A percentile compares a stretch with the other conserved stretches of the same genome.
These are phyloP conservation scores for Musa balbisiana DNA, from an alignment of 202 grass and related monocot species.

Conservation along the genomic window DNA sequence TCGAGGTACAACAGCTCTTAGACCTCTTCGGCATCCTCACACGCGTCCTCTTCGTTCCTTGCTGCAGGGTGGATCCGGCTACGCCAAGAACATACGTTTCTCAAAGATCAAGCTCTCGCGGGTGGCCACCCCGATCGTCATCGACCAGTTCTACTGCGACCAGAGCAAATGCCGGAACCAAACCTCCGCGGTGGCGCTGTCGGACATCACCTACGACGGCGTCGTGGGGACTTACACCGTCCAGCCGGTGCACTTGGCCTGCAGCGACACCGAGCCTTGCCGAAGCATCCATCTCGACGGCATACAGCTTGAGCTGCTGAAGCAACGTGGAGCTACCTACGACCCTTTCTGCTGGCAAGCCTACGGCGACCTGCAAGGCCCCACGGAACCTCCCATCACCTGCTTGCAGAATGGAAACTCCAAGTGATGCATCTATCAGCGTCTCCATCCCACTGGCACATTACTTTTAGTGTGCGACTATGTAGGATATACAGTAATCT, in stretches of 20 bases:
- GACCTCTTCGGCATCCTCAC: not conserved
- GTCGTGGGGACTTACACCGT: constrained; percentile 47
- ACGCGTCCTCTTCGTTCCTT: too few species aligned
- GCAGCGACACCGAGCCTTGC: constrained; percentile 54
- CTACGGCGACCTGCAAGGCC: constrained; percentile 28
- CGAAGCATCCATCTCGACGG: constrained; percentile 27
- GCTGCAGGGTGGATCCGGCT: constrained; percentile 48
- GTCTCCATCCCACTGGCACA: not conserved
- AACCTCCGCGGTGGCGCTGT: constrained; percentile 46
- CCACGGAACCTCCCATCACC: constrained; percentile 32
- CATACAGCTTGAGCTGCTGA: constrained; percentile 27
- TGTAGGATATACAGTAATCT: not conserved
- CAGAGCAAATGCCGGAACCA: constrained; percentile 38
- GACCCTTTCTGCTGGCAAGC: constrained; percentile 62
- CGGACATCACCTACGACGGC: constrained; percentile 38
- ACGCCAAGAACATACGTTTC: constrained; percentile 35
- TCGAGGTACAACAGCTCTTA: not conserved
- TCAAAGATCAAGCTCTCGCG: constrained; percentile 29
- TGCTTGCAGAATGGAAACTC: constrained; percentile 22
- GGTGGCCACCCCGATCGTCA: constrained; percentile 49
- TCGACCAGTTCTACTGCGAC: constrained; percentile 68
- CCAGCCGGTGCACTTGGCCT: constrained; percentile 46
- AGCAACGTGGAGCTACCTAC: not conserved
- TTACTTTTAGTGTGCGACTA: not conserved
- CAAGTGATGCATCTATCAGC: not conserved